A percentile compares a stretch with the other conserved stretches of the same genome.
phyloP scores from a whole-genome alignment of 1,139 yeast genomes.

The Barnettozyma hawaiiensis region DNA sequence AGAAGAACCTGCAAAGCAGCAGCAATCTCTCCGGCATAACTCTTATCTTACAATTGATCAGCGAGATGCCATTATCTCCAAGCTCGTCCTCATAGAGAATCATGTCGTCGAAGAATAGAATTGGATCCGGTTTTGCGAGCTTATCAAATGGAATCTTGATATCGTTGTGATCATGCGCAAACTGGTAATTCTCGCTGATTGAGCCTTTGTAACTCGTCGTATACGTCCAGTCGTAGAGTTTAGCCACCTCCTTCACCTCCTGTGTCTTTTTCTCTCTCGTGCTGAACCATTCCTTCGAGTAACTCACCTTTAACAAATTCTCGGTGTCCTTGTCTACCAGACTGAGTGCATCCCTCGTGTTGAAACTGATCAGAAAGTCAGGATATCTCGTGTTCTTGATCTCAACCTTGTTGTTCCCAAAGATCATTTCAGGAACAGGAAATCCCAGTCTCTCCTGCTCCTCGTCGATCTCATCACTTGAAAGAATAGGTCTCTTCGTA shows the following conservation, averaged over 20 bases:
- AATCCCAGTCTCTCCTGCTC: slow-evolving; percentile 54
- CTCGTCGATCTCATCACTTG: slow-evolving; percentile 65
- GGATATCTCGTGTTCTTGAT: slow-evolving; percentile 34
- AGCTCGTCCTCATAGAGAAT: slow-evolving; percentile 88
- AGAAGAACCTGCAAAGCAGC: slow-evolving; percentile 67
- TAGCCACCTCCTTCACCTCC: slow-evolving; percentile 39
- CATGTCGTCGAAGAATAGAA: slow-evolving; percentile 82
- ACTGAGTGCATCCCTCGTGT: slow-evolving; percentile 76
- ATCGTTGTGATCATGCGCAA: slow-evolving; percentile 26
- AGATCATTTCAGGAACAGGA: slow-evolving; percentile 96
- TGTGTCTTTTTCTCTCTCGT: slow-evolving; percentile 42
- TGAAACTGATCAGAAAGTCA: slow-evolving; percentile 53
- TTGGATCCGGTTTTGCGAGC: slow-evolving; percentile 74
- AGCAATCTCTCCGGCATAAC: slow-evolving; percentile 84
- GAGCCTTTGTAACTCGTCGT: slow-evolving; percentile 75
- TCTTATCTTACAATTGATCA: slow-evolving; percentile 70
- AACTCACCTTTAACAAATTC: slow-evolving; percentile 63
- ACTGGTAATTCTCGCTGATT: slow-evolving; percentile 14
- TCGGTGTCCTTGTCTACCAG: slow-evolving; percentile 49
- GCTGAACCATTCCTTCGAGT: slow-evolving; percentile 83
- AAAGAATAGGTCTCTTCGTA: slow-evolving; percentile 69
- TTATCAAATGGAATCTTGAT: slow-evolving; percentile 60
- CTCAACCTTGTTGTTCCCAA: slow-evolving; percentile 77
- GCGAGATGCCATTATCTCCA: slow-evolving; percentile 91
- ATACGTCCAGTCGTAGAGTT: slow-evolving; percentile 97